Percentiles rank a stretch among this genome's conserved stretches.
Evolutionary conservation across 345 rosid species (phyloP).

Genomic region (Salix suchowensis): DNA sequence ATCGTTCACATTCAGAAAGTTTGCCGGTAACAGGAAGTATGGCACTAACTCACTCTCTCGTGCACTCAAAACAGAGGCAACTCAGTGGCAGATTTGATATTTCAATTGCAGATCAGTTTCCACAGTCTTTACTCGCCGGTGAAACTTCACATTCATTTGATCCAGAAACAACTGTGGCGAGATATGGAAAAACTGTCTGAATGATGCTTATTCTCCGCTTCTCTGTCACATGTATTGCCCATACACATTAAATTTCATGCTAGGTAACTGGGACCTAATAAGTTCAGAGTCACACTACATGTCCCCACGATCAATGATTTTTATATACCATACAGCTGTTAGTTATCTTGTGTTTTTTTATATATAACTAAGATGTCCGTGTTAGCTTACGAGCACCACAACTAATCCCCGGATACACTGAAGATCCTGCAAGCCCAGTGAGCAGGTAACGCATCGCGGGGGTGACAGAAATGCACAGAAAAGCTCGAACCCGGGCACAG

Average conservation of each 20-base stretch:
- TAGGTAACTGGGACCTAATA: constrained; percentile 18
- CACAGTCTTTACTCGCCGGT: background rate
- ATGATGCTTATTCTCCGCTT: constrained; percentile 27
- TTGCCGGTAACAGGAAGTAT: too few relatives aligned
- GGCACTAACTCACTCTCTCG: background rate
- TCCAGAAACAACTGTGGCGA: background rate
- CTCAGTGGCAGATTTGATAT: background rate
- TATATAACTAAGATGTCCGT: too few relatives aligned
- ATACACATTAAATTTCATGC: constrained; percentile 9
- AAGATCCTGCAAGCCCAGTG: too few relatives aligned
- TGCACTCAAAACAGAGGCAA: constrained; percentile 3
- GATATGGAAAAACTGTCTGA: constrained; percentile 16
- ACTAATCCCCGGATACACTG: too few relatives aligned
- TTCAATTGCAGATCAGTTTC: background rate
- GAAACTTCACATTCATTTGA: background rate
- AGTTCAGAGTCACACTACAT: background rate
- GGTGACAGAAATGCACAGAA: too few relatives aligned
- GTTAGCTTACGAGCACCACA: too few relatives aligned
- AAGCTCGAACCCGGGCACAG: too few relatives aligned
- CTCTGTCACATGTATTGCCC: constrained; percentile 34
- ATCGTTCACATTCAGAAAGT: too few relatives aligned
- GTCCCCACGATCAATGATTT: background rate
- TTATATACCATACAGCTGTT: background rate
- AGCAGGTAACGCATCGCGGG: too few relatives aligned
- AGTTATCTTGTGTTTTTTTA: background rate